phyloP scores from a whole-genome alignment of 2,329 filamentous ascomycete genomes.

The Stemphylium vesicarium region DNA sequence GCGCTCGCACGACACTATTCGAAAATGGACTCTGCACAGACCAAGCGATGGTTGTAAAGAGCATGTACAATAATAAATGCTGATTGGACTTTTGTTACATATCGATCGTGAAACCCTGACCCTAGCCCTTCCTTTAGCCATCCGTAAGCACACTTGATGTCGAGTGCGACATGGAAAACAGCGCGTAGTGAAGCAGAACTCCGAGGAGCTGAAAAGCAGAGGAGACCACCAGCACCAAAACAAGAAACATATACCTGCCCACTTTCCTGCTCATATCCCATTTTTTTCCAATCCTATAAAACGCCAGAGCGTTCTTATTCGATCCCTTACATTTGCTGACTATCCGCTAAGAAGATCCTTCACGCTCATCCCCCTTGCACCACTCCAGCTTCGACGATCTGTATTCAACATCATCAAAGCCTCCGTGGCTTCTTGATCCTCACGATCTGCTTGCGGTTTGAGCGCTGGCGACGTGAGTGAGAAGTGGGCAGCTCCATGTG shows the following conservation, averaged over 20 bases:
- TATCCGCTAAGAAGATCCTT: slow-evolving; percentile 53
- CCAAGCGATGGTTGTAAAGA: neutral
- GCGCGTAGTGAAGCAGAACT: neutral
- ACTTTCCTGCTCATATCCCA: neutral
- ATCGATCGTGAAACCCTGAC: neutral
- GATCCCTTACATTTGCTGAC: neutral
- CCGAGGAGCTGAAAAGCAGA: neutral
- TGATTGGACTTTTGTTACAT: neutral
- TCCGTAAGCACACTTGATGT: neutral
- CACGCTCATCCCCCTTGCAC: slow-evolving; percentile 54
- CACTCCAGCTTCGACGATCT: slow-evolving; percentile 66
- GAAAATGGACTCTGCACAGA: neutral
- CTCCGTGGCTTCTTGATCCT: slow-evolving; percentile 78
- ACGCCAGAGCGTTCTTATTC: slow-evolving; percentile 1
- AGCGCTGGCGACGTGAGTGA: slow-evolving; percentile 47
- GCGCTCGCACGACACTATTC: neutral
- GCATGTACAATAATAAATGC: neutral
- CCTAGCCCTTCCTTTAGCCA: neutral
- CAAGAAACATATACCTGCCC: slow-evolving; percentile 11
- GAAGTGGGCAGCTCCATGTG: slow-evolving; percentile 36
- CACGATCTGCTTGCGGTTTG: slow-evolving; percentile 45
- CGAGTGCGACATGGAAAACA: neutral
- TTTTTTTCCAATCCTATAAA: slow-evolving; percentile 2
- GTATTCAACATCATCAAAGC: slow-evolving; percentile 87
- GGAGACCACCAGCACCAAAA: slow-evolving; percentile 8